Conservation (phyloP, 164 flowering plant genomes). For the Magnolia changhungtana region DNA sequence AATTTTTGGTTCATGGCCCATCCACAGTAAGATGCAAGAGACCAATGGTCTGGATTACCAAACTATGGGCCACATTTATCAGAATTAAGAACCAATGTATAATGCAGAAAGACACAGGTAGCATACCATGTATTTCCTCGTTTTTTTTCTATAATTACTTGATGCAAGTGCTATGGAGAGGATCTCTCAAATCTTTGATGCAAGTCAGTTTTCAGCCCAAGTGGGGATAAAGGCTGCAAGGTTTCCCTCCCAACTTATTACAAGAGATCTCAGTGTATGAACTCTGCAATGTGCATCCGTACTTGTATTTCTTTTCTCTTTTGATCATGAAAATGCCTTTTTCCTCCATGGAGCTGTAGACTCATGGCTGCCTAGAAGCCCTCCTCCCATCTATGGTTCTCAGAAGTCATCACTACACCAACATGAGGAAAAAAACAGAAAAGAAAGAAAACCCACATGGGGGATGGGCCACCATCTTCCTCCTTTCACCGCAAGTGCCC, state of each 20-base stretch:
- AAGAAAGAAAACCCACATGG: background rate
- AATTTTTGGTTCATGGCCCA: too few species aligned
- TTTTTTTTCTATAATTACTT: background rate
- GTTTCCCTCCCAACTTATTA: background rate
- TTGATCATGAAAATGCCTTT: background rate
- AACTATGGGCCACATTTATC: too few species aligned
- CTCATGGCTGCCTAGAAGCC: conserved; percentile 1
- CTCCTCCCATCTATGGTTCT: background rate
- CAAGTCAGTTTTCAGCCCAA: background rate
- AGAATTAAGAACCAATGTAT: too few species aligned
- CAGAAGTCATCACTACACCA: background rate
- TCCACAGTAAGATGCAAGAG: too few species aligned
- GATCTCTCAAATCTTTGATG: background rate
- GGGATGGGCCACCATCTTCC: background rate
- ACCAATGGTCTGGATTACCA: too few species aligned
- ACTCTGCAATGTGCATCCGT: background rate
- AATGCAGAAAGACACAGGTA: too few species aligned
- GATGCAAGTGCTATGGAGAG: background rate
- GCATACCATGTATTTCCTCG: background rate
- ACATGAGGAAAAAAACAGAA: background rate
- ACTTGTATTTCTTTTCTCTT: background rate
- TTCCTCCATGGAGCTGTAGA: background rate
- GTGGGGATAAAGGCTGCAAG: background rate
- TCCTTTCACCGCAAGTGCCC: background rate
- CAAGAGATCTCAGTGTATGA: background rate